phyloP scores from a whole-genome alignment of 1,284 basidiomycete genomes.

The Meira nashicola region DNA sequence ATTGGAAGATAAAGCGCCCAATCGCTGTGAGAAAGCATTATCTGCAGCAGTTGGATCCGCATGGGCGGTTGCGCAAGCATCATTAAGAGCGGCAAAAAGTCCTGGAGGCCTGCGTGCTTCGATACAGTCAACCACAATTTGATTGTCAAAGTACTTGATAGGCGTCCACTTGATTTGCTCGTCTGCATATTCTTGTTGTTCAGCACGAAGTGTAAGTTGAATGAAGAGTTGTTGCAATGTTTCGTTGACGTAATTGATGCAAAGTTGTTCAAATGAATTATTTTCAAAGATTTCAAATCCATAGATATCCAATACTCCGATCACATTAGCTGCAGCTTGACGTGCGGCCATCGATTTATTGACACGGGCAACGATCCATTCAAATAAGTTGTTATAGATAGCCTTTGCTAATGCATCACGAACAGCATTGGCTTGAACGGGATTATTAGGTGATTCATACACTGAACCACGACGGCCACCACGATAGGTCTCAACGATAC shows the following conservation, averaged over 20 bases:
- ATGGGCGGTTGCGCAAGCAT: constrained; percentile 95
- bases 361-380: constrained; percentile 96
- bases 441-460: constrained; percentile 93
- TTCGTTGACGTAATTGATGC: constrained; percentile 99
- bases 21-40: constrained; percentile 91
- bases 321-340: constrained; percentile 66
- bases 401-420: constrained; percentile 92
- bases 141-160: constrained; percentile 62
- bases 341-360: constrained; percentile 94
- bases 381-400: constrained; percentile 97
- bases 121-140: constrained; percentile 93
- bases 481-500: constrained; percentile 76
- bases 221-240: constrained; percentile 96
- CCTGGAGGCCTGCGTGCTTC: constrained; percentile 94
- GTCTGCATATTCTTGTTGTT: constrained; percentile 97
- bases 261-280: constrained; percentile 97
- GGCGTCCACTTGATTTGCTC: constrained; percentile 99
- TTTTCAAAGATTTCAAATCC: constrained; percentile 97
- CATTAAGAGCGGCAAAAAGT: constrained; percentile 95
- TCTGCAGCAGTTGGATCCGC: constrained; percentile 95
- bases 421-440: constrained; percentile 80
- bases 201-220: constrained; percentile 94
- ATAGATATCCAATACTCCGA: constrained; percentile 89
- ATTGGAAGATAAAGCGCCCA: constrained; percentile 60
- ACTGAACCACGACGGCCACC: constrained; percentile 85